These are phyloP conservation scores for Ceraceosorus guamensis DNA, from an alignment of 1,284 basidiomycete genomes.

Conservation along the genomic window DNA sequence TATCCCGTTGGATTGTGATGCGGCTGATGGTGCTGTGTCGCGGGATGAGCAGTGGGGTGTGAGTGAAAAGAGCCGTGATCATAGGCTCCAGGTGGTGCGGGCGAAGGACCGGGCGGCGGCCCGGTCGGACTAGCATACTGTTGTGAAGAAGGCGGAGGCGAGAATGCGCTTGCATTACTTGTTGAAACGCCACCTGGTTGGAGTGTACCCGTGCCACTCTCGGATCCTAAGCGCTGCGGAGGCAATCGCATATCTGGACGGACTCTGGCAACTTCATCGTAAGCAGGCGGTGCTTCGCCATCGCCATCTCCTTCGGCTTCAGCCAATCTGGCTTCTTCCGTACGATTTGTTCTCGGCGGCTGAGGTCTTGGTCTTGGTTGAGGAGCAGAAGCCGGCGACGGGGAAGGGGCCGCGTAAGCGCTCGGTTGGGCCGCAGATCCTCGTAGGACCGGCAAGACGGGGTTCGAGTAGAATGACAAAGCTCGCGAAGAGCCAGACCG, in stretches of 20 bases:
- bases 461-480: not conserved
- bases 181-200: not conserved
- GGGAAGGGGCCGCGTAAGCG: not conserved
- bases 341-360: not conserved
- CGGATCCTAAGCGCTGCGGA: constrained; percentile 6
- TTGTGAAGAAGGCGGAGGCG: not conserved
- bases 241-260: constrained; percentile 2
- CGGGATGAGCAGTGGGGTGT: not conserved
- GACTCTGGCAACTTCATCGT: constrained; percentile 5
- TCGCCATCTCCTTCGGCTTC: constrained; percentile 5
- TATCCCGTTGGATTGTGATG: not conserved
- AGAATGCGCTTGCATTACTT: not conserved
- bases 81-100: too few relatives aligned
- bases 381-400: not conserved
- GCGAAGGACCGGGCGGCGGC: not conserved
- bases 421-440: not conserved
- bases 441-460: not conserved
- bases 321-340: constrained; percentile 7
- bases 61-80: not conserved
- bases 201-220: not conserved
- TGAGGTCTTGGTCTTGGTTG: not conserved
- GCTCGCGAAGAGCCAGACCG: too few relatives aligned
- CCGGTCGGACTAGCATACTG: not conserved
- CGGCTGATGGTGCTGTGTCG: not conserved
- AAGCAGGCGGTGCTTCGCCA: constrained; percentile 11